Conservation (phyloP, 805 yeast species). For the Wickerhamiella brachini region DNA sequence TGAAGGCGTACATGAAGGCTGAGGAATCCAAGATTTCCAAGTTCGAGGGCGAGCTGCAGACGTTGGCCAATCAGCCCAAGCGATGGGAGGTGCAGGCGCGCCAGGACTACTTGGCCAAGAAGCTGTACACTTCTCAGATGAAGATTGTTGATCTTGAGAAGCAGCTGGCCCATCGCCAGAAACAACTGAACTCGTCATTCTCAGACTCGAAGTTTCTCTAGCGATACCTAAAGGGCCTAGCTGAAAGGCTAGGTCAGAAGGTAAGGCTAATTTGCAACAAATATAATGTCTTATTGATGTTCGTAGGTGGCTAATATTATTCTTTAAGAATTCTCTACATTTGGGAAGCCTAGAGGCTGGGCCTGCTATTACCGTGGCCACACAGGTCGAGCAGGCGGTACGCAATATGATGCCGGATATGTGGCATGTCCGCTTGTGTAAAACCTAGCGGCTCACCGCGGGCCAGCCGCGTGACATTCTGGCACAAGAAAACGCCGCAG, state of each 20-base stretch:
- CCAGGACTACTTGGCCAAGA: slow-evolving; percentile 49
- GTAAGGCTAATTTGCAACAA: too few relatives aligned
- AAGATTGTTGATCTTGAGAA: slow-evolving; percentile 36
- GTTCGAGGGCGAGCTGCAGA: slow-evolving; percentile 59
- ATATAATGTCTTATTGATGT: too few relatives aligned
- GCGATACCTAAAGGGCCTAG: too few relatives aligned
- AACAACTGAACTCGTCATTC: neutral
- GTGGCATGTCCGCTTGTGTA: slow-evolving; percentile 53
- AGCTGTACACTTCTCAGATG: slow-evolving; percentile 48
- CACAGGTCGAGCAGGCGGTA: slow-evolving; percentile 27
- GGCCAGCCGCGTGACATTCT: slow-evolving; percentile 52
- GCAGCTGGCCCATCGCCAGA: slow-evolving; percentile 2
- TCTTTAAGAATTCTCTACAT: too few relatives aligned
- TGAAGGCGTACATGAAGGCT: slow-evolving; percentile 37
- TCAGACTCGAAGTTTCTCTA: neutral
- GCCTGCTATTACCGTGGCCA: neutral
- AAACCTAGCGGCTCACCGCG: slow-evolving; percentile 38
- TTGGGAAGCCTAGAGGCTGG: too few relatives aligned
- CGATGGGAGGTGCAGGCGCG: slow-evolving; percentile 46
- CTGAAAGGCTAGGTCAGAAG: too few relatives aligned
- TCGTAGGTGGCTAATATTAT: too few relatives aligned
- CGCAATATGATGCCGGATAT: slow-evolving; percentile 55
- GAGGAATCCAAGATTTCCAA: slow-evolving; percentile 50
- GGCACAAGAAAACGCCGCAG: slow-evolving; percentile 89
- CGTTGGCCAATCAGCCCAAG: slow-evolving; percentile 38